Conservation (phyloP, 495 filamentous ascomycete genomes). For the Podospora australis region DNA sequence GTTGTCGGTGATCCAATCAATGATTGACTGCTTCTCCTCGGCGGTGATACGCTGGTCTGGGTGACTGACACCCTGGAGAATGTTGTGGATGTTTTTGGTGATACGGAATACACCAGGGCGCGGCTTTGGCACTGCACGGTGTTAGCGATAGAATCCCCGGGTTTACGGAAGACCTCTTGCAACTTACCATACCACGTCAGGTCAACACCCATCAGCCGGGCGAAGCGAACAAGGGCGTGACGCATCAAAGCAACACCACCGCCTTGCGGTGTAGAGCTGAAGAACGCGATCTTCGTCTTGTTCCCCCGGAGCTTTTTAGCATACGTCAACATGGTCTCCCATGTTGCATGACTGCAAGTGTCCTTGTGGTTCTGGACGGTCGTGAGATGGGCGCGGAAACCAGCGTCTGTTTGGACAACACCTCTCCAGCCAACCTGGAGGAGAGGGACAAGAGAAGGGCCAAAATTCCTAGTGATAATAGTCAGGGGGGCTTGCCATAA, state of each 20-base stretch:
- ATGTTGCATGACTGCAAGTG: slow-evolving; percentile 57
- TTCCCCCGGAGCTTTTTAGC: slow-evolving; percentile 58
- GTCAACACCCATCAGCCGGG: slow-evolving; percentile 60
- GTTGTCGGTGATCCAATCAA: slow-evolving; percentile 73
- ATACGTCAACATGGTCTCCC: slow-evolving; percentile 63
- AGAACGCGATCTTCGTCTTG: slow-evolving; percentile 72
- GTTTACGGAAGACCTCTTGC: neutral
- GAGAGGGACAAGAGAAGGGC: slow-evolving; percentile 66
- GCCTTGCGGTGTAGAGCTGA: slow-evolving; percentile 79
- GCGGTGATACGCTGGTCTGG: slow-evolving; percentile 54
- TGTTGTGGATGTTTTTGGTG: slow-evolving; percentile 90
- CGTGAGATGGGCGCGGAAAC: slow-evolving; percentile 54
- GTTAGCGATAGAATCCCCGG: slow-evolving; percentile 2
- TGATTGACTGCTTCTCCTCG: slow-evolving; percentile 54
- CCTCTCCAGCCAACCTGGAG: slow-evolving; percentile 68
- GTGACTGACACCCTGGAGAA: slow-evolving; percentile 73
- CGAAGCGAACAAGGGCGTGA: slow-evolving; percentile 72
- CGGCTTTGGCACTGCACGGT: slow-evolving; percentile 65
- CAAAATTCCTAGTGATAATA: slow-evolving; percentile 54
- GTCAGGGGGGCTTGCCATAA: neutral
- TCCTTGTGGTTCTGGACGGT: slow-evolving; percentile 56
- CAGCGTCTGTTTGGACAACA: slow-evolving; percentile 68
- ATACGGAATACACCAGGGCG: slow-evolving; percentile 78
- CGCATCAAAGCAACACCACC: slow-evolving; percentile 87
- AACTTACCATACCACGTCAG: slow-evolving; percentile 64